Evolutionary conservation across 805 yeast genomes (phyloP).

Genomic region (Cyberlindnera maclurae): DNA sequence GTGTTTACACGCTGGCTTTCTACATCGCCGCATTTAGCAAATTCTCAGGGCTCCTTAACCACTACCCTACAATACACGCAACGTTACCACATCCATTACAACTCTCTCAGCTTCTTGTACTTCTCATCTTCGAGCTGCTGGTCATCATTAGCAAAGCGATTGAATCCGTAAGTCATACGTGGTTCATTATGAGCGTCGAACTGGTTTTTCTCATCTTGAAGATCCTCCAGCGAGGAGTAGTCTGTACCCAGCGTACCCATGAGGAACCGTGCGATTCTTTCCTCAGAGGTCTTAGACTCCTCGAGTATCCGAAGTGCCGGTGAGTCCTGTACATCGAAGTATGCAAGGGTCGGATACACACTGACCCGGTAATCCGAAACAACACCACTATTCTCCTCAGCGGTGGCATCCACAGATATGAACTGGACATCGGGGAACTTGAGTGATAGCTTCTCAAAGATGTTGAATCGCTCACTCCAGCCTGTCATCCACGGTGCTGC

Average conservation of each 20-base stretch:
- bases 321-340: constrained; percentile 16
- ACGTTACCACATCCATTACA: constrained; percentile 5
- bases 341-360: constrained; percentile 27
- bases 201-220: constrained; percentile 7
- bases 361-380: constrained; percentile 23
- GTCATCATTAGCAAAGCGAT: constrained; percentile 12
- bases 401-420: constrained; percentile 28
- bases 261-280: constrained; percentile 23
- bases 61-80: neutral
- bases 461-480: constrained; percentile 28
- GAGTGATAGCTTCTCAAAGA: constrained; percentile 26
- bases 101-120: constrained; percentile 17
- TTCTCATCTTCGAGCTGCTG: constrained; percentile 14
- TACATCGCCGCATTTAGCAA: neutral
- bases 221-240: constrained; percentile 8
- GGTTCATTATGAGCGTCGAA: constrained; percentile 13
- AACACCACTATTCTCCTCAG: constrained; percentile 21
- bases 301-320: constrained; percentile 10
- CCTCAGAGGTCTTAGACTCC: constrained; percentile 20
- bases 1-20: neutral
- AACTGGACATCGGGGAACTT: constrained; percentile 22
- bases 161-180: constrained; percentile 6
- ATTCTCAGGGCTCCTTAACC: constrained; percentile 1
- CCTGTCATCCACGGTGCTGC: constrained; percentile 30
- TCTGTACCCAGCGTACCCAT: constrained; percentile 22